A percentile compares a stretch with the other conserved stretches of the same genome.
Evolutionary conservation across 2,329 filamentous ascomycete species (phyloP).

Genomic region (Stagonosporopsis cucurbitacearum): DNA sequence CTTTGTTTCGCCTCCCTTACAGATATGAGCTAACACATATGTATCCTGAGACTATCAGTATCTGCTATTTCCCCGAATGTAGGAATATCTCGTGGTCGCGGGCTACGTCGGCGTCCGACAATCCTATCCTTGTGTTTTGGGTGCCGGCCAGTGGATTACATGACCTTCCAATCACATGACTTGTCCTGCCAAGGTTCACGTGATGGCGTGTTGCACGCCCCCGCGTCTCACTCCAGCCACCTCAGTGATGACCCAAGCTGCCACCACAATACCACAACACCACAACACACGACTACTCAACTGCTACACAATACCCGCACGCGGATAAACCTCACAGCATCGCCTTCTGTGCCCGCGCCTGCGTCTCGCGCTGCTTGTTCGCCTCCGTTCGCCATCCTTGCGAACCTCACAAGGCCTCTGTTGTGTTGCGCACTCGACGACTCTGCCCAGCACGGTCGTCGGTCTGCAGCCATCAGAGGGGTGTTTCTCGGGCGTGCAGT

Average conservation of each 20-base stretch:
- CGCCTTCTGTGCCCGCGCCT: not conserved
- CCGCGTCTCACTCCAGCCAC: too few species aligned
- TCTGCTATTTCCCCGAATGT: too few species aligned
- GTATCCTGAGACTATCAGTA: too few species aligned
- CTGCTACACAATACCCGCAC: not conserved
- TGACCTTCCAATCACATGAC: too few species aligned
- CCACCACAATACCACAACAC: not conserved
- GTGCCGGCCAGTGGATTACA: too few species aligned
- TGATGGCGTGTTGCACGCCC: too few species aligned
- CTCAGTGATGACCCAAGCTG: not conserved
- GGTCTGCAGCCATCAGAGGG: not conserved
- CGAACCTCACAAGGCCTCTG: constrained; percentile 10
- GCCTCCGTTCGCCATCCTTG: constrained; percentile 5
- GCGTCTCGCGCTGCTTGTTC: not conserved
- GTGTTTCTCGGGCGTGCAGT: constrained; percentile 1
- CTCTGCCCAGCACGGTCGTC: constrained; percentile 1
- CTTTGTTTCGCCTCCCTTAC: too few species aligned
- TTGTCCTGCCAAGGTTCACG: too few species aligned
- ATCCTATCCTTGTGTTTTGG: too few species aligned
- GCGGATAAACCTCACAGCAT: not conserved
- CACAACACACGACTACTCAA: not conserved
- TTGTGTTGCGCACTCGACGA: not conserved
- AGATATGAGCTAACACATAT: too few species aligned
- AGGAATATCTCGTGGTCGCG: too few species aligned
- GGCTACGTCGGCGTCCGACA: too few species aligned